A percentile compares a stretch with the other conserved stretches of the same genome.
Conservation (phyloP, 2,329 filamentous ascomycete species). For the Sordariomycetes sp. region DNA sequence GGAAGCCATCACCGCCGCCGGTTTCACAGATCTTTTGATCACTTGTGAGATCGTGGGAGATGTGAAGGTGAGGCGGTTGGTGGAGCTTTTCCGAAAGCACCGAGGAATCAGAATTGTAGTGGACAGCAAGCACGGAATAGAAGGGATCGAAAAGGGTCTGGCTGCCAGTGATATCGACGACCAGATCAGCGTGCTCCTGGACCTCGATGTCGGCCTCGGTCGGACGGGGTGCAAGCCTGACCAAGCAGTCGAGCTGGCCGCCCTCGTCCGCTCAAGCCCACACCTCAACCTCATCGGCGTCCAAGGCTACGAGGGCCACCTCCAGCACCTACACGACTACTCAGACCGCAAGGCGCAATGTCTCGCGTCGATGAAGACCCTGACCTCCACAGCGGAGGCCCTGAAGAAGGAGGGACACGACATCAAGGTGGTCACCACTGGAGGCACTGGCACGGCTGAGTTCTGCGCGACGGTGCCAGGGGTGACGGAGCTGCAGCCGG, state of each 20-base stretch:
- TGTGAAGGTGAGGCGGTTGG: conserved; percentile 34
- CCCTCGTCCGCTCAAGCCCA: conserved; percentile 22
- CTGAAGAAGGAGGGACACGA: conserved; percentile 29
- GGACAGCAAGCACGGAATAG: conserved; percentile 33
- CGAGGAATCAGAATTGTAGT: conserved; percentile 33
- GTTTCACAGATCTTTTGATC: conserved; percentile 39
- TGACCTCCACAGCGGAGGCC: conserved; percentile 30
- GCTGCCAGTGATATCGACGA: conserved; percentile 34
- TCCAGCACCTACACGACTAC: conserved; percentile 37
- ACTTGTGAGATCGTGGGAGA: conserved; percentile 39
- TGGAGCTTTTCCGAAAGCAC: conserved; percentile 30
- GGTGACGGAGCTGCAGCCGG: conserved; percentile 44
- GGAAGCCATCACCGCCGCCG: conserved; percentile 28
- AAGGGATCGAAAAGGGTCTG: too few species aligned
- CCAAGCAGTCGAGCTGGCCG: conserved; percentile 28
- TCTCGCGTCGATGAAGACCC: conserved; percentile 32
- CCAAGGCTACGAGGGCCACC: conserved; percentile 43
- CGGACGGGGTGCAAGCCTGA: conserved; percentile 36
- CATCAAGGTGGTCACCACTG: conserved; percentile 40
- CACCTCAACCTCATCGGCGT: conserved; percentile 36
- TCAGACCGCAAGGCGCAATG: conserved; percentile 31
- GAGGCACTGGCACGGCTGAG: conserved; percentile 42
- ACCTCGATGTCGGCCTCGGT: conserved; percentile 40
- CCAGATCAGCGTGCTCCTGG: conserved; percentile 33
- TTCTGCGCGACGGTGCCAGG: conserved; percentile 40